Evolutionary conservation across 768 basidiomycete genomes (phyloP), one percentile per base, ranked within the genome.

Genomic region (Tricholoma terreum): DNA sequence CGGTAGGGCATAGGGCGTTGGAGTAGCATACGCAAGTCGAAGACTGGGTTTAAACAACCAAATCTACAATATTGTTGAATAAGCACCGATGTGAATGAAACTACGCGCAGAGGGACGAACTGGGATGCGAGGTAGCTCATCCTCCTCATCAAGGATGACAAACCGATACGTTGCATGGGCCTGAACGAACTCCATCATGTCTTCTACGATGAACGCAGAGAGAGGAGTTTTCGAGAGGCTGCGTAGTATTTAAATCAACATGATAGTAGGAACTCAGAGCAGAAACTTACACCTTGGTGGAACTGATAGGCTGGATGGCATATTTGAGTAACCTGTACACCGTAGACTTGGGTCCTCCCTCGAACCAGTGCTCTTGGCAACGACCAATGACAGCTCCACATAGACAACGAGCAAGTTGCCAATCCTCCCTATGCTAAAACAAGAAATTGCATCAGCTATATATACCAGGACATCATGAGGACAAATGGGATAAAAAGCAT

Each of bases 21-120:
- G 71, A 8, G 82, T 78, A 45, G 82, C 80, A 67, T 93, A 95
- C 1, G 93, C 84, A 12, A 98, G 71, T 10, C 82, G 84, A 62
- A 98, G 84, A 60, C 80, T 86, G 0, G 94, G 94, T 70, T 95
- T 97, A 81, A 98, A 97, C 19, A 98, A 68, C 95, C 96, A 98
- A 19, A 98, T 79, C 94, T 95, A 66, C 15, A 51, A 17, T 22
- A 14, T 21, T 24, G 43, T 45, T 49, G 58, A 57, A 40, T 40
- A 48, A 31, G 4, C 54, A 58, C 31, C 12, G 34, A 46, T 6
- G 42, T 51, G 1, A 10, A 2, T 38, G 11, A 45, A 42, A 31
- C 7, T 31, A 49, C 46, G n/a, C n/a, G n/a, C n/a, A n/a, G n/a
- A 24, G 40, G 9, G 6, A 76, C 89, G 57, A 54, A 97, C 94